phyloP scores from a whole-genome alignment of 2,329 filamentous ascomycete genomes.

The Helminthosporium solani region DNA sequence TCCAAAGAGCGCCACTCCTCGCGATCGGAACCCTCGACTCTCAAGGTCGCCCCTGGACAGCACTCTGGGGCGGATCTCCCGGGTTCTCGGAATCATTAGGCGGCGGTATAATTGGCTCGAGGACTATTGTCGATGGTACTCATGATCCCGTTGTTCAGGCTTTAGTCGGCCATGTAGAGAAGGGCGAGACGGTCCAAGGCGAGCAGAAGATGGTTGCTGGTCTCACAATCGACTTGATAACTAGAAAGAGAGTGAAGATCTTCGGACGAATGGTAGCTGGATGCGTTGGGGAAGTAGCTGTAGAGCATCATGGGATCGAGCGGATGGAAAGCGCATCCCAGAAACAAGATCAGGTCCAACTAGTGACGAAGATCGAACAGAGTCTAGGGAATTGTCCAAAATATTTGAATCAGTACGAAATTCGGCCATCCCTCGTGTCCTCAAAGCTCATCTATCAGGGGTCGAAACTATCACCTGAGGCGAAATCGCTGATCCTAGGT shows the following conservation, averaged over 20 bases:
- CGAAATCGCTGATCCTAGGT: slow-evolving; percentile 59
- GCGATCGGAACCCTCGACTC: slow-evolving; percentile 72
- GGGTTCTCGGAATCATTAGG: slow-evolving; percentile 68
- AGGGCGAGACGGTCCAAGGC: slow-evolving; percentile 46
- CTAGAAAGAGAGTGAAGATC: slow-evolving; percentile 71
- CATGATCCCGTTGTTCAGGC: slow-evolving; percentile 70
- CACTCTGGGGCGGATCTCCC: slow-evolving; percentile 71
- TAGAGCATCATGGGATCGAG: slow-evolving; percentile 29
- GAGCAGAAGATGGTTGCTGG: slow-evolving; percentile 59
- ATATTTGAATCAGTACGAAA: slow-evolving; percentile 74
- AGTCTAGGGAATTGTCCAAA: slow-evolving; percentile 83
- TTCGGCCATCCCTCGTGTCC: slow-evolving; percentile 56
- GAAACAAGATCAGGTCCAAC: slow-evolving; percentile 49
- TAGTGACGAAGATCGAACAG: slow-evolving; percentile 69
- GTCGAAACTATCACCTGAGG: slow-evolving; percentile 53
- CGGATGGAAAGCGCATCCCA: slow-evolving; percentile 14
- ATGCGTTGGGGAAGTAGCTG: slow-evolving; percentile 46
- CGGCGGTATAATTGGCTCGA: slow-evolving; percentile 63
- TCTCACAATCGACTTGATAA: slow-evolving; percentile 64
- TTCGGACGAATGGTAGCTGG: slow-evolving; percentile 69
- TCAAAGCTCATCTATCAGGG: slow-evolving; percentile 54
- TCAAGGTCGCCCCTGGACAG: slow-evolving; percentile 69
- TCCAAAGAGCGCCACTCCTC: slow-evolving; percentile 65
- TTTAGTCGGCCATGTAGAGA: slow-evolving; percentile 53
- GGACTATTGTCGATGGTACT: slow-evolving; percentile 58